These are phyloP conservation scores for Leptographium flavum DNA, from an alignment of 2,329 filamentous ascomycete genomes.

Conservation along the genomic window DNA sequence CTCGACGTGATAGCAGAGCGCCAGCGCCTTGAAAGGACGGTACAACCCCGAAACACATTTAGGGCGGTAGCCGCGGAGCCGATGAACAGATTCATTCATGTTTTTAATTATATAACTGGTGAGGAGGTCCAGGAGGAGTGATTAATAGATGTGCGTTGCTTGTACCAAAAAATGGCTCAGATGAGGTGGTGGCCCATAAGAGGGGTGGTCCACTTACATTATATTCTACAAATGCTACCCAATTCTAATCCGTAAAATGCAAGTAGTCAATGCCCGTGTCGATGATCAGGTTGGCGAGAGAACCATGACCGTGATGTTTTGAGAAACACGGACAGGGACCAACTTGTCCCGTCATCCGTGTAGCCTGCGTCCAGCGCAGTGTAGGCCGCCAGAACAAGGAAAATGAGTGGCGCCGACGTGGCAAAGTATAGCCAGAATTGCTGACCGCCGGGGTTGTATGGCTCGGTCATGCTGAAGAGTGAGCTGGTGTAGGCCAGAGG, in stretches of 20 bases:
- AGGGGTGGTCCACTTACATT: background rate
- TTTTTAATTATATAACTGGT: too few relatives aligned
- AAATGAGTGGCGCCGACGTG: constrained; percentile 11
- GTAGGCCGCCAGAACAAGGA: constrained; percentile 10
- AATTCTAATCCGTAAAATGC: too few relatives aligned
- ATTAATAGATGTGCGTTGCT: background rate
- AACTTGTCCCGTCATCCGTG: constrained; percentile 12
- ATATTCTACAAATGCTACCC: too few relatives aligned
- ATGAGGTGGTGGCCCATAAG: too few relatives aligned
- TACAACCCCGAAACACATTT: too few relatives aligned
- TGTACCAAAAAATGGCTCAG: background rate
- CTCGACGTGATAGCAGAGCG: too few relatives aligned
- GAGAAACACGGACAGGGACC: constrained; percentile 9
- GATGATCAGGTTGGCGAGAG: too few relatives aligned
- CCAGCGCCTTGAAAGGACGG: too few relatives aligned
- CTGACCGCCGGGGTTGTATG: constrained; percentile 10
- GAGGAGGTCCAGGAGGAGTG: too few relatives aligned
- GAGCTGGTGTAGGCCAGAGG: constrained; percentile 12
- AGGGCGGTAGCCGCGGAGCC: too few relatives aligned
- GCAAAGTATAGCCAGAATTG: constrained; percentile 13
- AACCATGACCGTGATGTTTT: background rate
- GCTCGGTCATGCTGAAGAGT: constrained; percentile 13
- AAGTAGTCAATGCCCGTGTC: too few relatives aligned
- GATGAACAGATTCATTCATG: too few relatives aligned
- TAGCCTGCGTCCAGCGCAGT: constrained; percentile 14